A percentile compares a stretch with the other conserved stretches of the same genome.
Conservation (phyloP, 345 rosid species). For the Eucalyptus pauciflora region DNA sequence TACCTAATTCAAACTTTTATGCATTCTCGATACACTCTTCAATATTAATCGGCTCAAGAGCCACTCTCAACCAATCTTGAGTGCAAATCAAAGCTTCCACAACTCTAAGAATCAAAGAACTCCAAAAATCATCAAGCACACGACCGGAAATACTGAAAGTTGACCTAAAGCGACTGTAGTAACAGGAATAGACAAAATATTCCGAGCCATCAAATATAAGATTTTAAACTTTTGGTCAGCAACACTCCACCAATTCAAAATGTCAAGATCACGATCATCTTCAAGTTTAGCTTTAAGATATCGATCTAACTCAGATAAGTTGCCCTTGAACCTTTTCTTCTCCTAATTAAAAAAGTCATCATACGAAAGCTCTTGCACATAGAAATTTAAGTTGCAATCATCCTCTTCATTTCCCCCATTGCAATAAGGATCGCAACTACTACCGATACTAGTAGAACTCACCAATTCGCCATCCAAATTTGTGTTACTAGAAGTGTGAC, state of each 20-base stretch:
- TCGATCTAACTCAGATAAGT: accelerated
- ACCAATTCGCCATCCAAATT: neutral
- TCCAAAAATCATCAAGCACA: neutral
- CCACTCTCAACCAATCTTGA: no score
- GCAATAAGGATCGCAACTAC: neutral
- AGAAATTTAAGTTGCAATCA: accelerated
- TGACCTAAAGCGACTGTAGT: accelerated
- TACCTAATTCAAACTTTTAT: no score
- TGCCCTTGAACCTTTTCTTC: accelerated
- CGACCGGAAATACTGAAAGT: accelerated
- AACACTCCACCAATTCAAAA: neutral
- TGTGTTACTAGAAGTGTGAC: accelerated
- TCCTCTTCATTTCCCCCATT: no score
- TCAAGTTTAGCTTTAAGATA: neutral
- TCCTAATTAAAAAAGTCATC: no score
- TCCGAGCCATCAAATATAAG: accelerated
- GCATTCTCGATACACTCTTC: accelerated
- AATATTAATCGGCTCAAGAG: neutral
- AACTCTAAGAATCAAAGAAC: neutral
- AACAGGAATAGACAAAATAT: accelerated
- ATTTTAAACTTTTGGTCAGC: accelerated
- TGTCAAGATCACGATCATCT: no score
- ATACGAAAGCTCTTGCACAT: accelerated
- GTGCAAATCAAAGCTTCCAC: neutral
- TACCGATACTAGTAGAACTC: neutral